These are phyloP conservation scores for Pythium folliculosum DNA, from an alignment of 352 stramenopile species.

Conservation along the genomic window DNA sequence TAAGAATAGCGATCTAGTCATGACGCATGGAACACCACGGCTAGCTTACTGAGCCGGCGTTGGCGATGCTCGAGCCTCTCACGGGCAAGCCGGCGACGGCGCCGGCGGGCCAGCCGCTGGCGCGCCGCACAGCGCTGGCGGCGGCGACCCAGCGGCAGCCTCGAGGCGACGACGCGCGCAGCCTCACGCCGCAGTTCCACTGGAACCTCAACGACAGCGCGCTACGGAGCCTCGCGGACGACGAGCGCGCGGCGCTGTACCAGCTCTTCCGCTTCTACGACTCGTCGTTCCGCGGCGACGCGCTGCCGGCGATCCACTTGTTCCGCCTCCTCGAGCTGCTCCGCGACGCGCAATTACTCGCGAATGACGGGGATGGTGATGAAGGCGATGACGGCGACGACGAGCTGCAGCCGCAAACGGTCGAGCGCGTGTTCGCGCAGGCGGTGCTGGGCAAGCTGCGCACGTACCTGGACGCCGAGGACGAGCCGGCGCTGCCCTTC, in stretches of 20 bases:
- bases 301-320: constrained; percentile 50
- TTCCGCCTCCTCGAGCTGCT: constrained; percentile 45
- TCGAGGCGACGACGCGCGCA: neutral
- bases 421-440: constrained; percentile 57
- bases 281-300: constrained; percentile 47
- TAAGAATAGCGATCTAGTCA: no score
- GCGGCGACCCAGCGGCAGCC: neutral
- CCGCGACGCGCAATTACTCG: constrained; percentile 38
- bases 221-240: constrained; percentile 28
- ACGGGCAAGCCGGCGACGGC: neutral
- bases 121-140: neutral
- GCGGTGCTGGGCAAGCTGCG: constrained; percentile 61
- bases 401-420: constrained; percentile 12
- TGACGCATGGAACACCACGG: no score
- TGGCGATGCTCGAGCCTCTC: neutral
- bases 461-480: constrained; percentile 54
- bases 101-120: neutral
- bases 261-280: constrained; percentile 63
- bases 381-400: neutral
- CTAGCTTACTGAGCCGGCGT: no score
- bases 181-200: constrained; percentile 43
- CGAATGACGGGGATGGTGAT: neutral
- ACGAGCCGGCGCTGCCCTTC: constrained; percentile 52
- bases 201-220: constrained; percentile 57
- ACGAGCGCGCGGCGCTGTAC: constrained; percentile 46